Percentiles rank a stretch among this genome's conserved stretches.
These are phyloP conservation scores for Fibroporia radiculosa DNA, from an alignment of 768 basidiomycete genomes.

Conservation along the genomic window DNA sequence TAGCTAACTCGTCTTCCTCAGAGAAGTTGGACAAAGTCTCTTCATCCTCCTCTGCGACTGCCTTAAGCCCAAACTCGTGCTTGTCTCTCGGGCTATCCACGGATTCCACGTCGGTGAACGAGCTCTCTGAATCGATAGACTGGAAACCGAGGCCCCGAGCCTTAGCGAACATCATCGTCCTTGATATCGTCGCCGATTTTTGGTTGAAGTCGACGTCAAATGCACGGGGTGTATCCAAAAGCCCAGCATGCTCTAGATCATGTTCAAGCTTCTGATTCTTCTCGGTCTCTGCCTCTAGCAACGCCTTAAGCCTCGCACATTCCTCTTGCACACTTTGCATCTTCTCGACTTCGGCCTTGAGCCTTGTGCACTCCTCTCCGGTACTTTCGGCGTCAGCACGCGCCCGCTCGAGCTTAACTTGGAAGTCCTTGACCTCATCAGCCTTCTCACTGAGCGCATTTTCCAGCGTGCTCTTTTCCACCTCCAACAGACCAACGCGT, in stretches of 20 bases:
- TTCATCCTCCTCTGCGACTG: slow-evolving; percentile 47
- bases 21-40: slow-evolving; percentile 26
- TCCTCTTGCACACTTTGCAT: slow-evolving; percentile 25
- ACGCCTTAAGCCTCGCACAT: slow-evolving; percentile 25
- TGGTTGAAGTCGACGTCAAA: slow-evolving; percentile 18
- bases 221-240: slow-evolving; percentile 35
- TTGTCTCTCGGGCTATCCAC: slow-evolving; percentile 30
- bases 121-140: slow-evolving; percentile 60
- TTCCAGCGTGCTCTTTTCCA: slow-evolving; percentile 54
- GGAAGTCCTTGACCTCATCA: slow-evolving; percentile 22
- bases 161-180: slow-evolving; percentile 25
- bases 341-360: slow-evolving; percentile 24
- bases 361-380: slow-evolving; percentile 30
- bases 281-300: slow-evolving; percentile 12
- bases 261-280: slow-evolving; percentile 43
- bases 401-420: slow-evolving; percentile 19
- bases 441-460: slow-evolving; percentile 35
- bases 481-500: slow-evolving; percentile 53
- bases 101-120: slow-evolving; percentile 62
- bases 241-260: slow-evolving; percentile 37
- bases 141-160: slow-evolving; percentile 41
- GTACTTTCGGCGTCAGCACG: slow-evolving; percentile 22
- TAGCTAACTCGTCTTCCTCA: slow-evolving; percentile 50
- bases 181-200: slow-evolving; percentile 14
- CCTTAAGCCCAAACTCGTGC: slow-evolving; percentile 29